Base-by-base conservation (phyloP, 495 filamentous ascomycete species). In the Bombardia bombarda region DNA sequence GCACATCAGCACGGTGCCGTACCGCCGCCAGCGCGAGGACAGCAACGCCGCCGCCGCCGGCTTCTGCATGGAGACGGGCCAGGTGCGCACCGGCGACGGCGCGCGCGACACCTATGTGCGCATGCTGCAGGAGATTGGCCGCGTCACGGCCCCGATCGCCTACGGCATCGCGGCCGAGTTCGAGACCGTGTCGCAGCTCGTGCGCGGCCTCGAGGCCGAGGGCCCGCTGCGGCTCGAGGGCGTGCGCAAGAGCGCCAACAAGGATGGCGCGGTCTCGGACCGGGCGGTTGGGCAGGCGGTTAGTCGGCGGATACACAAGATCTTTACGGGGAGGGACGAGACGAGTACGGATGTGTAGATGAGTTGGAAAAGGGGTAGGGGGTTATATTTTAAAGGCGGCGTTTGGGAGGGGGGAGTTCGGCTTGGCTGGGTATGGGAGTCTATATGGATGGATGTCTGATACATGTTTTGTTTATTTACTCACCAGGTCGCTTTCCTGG, bases 41-140 rank as follows among this genome's bases (percentile, higher is more conserved):
- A 53, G 60, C 34, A 55, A 61, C 42, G 55, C 65, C 42, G 49
- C 65, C 24, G 54, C 65, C 7, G 78, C 82, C 6, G 73, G 77
- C 3, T 92, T 92, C 65, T 90, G 87, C 62, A 88, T 90, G 80
- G 87, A 88, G 30, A 63, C 67, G 0, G 87, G 87, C 0, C 87
- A 92, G 56, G 85, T 92, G 25, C 83, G 81, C 38, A 73, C 80
- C 0, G 87, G 86, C 32, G 75, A 81, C 16, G 76, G 78, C 38
- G 66, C 74, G 14, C 51, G 63, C 16, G 87, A 92, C 50, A 89
- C 79, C 0, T 92, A 81, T 47, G 62, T 78, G 32, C 80, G 79
- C 49, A 86, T 90, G 85, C 67, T 94, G 32, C 82, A 89, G 60
- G 81, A 88, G 62, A 74, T 90, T 18, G 66, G 73, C 21, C 78